phyloP scores from a whole-genome alignment of 2,329 filamentous ascomycete genomes.

The Aspergillus fructus region DNA sequence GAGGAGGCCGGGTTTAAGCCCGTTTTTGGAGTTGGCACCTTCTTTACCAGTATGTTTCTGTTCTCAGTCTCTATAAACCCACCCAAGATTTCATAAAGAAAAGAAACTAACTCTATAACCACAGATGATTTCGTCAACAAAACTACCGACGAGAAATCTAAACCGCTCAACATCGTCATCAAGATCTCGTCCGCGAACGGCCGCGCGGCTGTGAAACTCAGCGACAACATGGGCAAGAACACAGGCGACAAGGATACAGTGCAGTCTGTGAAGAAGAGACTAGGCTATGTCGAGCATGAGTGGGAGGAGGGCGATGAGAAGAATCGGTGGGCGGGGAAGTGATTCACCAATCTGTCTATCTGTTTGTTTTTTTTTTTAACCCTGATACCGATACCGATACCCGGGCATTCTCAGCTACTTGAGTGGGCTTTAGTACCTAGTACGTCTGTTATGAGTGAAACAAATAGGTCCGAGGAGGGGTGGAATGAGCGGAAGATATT shows the following conservation, averaged over 20 bases:
- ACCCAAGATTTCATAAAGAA: background rate
- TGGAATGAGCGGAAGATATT: too few species aligned
- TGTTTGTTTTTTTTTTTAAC: too few species aligned
- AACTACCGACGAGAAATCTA: constrained; percentile 75
- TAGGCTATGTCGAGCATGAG: constrained; percentile 81
- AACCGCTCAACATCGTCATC: constrained; percentile 95
- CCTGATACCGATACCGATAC: too few species aligned
- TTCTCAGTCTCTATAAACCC: background rate
- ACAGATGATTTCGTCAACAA: constrained; percentile 76
- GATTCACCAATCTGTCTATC: background rate
- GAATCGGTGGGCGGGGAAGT: constrained; percentile 66
- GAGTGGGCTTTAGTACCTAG: background rate
- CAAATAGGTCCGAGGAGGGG: background rate
- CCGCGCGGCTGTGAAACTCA: constrained; percentile 86
- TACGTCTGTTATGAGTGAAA: background rate
- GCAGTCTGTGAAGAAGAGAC: constrained; percentile 74
- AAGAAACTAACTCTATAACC: background rate
- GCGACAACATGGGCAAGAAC: constrained; percentile 89
- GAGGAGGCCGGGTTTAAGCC: constrained; percentile 79
- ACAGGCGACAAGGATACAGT: constrained; percentile 82
- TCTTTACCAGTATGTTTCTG: constrained; percentile 70
- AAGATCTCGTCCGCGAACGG: constrained; percentile 86
- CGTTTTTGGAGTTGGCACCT: constrained; percentile 92
- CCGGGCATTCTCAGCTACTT: too few species aligned
- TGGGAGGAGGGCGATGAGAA: constrained; percentile 86